phyloP scores from a whole-genome alignment of 495 filamentous ascomycete genomes.

The Aspergillus ostianus region DNA sequence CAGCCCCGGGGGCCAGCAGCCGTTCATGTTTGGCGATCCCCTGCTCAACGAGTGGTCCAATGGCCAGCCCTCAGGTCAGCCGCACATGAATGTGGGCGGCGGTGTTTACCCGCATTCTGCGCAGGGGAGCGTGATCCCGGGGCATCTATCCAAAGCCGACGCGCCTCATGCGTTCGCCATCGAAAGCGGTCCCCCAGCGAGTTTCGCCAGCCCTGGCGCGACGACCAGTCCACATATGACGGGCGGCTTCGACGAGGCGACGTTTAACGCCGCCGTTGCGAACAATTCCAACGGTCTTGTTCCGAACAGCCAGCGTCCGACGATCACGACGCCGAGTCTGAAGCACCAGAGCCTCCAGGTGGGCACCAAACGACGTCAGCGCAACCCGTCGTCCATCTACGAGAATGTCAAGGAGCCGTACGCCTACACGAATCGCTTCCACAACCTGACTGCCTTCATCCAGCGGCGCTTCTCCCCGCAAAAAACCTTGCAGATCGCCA shows the following conservation, averaged over 20 bases:
- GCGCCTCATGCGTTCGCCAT: constrained; percentile 70
- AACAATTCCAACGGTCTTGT: constrained; percentile 34
- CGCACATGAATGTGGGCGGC: constrained; percentile 41
- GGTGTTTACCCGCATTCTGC: constrained; percentile 37
- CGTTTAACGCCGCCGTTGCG: constrained; percentile 25
- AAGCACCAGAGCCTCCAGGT: constrained; percentile 52
- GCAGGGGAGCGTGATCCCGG: constrained; percentile 39
- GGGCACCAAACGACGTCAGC: constrained; percentile 49
- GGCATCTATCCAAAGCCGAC: constrained; percentile 47
- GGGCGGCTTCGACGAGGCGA: constrained; percentile 37
- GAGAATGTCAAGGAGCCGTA: constrained; percentile 86
- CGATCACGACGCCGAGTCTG: constrained; percentile 42
- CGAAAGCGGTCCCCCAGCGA: constrained; percentile 56
- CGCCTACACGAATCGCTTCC: constrained; percentile 84
- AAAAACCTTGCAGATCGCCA: constrained; percentile 75
- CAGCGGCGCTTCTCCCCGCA: constrained; percentile 68
- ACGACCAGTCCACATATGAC: constrained; percentile 49
- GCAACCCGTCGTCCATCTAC: constrained; percentile 83
- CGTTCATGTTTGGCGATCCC: constrained; percentile 50
- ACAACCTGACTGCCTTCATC: constrained; percentile 79
- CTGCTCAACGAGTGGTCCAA: constrained; percentile 47
- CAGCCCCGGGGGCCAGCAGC: constrained; percentile 44
- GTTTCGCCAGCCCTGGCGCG: constrained; percentile 60
- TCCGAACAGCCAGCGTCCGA: constrained; percentile 37
- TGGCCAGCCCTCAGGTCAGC: constrained; percentile 36